Base-by-base conservation (phyloP, 306 rosid species). In the Styphnolobium japonicum region DNA sequence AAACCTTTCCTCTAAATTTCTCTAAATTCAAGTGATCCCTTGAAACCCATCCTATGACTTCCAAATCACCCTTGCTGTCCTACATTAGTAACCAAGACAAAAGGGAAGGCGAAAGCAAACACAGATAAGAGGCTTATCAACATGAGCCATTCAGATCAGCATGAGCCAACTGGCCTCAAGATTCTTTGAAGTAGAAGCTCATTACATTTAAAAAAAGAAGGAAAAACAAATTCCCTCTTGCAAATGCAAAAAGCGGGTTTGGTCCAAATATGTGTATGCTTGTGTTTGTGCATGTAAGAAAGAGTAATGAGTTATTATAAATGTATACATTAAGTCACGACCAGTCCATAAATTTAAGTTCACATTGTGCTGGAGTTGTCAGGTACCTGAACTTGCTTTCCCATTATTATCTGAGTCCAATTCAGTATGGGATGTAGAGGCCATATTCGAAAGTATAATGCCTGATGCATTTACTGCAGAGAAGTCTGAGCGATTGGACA, bases 391-490 rank as follows among this genome's bases (percentile, higher is more conserved):
- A 75, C 73, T 84, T 74, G 85, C 76, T 84, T 87, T 91, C 22
- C 85, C 93, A 65, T 88, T 92, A 77, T 67, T 86, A 80, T 80
- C 88, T 0, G 82, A 63, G 73, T 87, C 83, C 75, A 88, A 55
- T 75, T 91, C 96, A 33, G 85, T 65, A 67, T 81, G 81, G 60
- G 91, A 22, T 78, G 70, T 69, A 73, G 86, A 75, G 67, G 87
- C 80, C 86, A 84, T 60, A 71, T 84, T 88, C 43, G 98, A 80
- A 84, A 88, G 93, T 82, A 89, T 39, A 79, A 93, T 80, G 48
- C 94, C 92, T 5, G 98, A 90, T 55, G 83, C 80, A 86, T 86
- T 90, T 81, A 81, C 85, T 15, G 94, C 77, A 81, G 94, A 62
- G 81, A 88, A 82, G 79, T 92, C 93, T 48, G 90, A 39, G 48